Evolutionary conservation across 2,329 filamentous ascomycete species (phyloP).

Genomic region (Botryotinia globosa): DNA sequence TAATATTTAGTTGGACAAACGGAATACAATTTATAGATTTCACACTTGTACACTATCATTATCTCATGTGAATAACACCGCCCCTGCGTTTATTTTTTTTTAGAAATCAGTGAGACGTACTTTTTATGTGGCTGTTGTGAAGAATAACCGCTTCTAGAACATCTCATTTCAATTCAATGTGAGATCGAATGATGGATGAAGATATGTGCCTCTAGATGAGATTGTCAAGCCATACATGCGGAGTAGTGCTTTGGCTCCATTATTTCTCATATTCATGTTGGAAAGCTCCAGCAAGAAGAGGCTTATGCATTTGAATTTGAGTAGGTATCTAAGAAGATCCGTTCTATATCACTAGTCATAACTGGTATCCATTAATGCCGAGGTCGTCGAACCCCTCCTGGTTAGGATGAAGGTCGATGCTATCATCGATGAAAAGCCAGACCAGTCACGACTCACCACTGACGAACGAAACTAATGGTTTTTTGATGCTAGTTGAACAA

Average conservation of each 20-base stretch:
- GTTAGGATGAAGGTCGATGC: background rate
- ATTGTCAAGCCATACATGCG: background rate
- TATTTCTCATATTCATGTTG: background rate
- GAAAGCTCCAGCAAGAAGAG: background rate
- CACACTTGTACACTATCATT: background rate
- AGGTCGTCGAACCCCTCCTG: background rate
- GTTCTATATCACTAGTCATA: background rate
- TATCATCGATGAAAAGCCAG: background rate
- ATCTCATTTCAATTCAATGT: too few relatives aligned
- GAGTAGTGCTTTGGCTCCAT: background rate
- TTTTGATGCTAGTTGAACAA: background rate
- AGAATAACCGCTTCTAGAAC: background rate
- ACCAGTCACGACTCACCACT: background rate
- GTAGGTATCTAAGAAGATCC: background rate
- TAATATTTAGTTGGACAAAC: background rate
- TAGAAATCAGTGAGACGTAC: background rate
- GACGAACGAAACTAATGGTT: background rate
- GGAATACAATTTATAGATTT: background rate
- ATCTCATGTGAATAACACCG: background rate
- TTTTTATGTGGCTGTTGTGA: background rate
- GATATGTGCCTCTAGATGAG: background rate
- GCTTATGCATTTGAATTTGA: background rate
- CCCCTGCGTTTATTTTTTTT: too few relatives aligned
- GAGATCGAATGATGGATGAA: background rate
- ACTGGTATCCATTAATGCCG: background rate